These are phyloP conservation scores for Heritiera littoralis DNA, from an alignment of 345 rosid species.

Conservation along the genomic window DNA sequence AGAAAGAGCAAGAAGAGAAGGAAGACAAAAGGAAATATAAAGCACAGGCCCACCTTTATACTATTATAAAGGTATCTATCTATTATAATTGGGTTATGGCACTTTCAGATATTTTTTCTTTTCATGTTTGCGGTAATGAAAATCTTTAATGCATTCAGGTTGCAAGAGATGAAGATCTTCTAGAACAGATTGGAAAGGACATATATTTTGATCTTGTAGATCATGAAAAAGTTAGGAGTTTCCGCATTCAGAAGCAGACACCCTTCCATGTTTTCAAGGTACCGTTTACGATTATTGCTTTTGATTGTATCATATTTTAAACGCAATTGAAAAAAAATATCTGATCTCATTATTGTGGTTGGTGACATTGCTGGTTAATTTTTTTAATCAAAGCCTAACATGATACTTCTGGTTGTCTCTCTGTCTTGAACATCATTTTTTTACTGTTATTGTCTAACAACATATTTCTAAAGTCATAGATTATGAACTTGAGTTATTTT, in stretches of 20 bases:
- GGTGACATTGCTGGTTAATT: background rate
- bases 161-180: slow-evolving; percentile 80
- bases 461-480: background rate
- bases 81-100: background rate
- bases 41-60: slow-evolving; percentile 93
- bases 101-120: background rate
- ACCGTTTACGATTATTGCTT: slow-evolving; percentile 1
- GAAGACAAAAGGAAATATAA: slow-evolving; percentile 83
- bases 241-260: slow-evolving; percentile 85
- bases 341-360: background rate
- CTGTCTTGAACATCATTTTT: background rate
- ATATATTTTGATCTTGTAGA: slow-evolving; percentile 96
- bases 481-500: background rate
- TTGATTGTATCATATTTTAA: background rate
- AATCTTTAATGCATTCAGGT: slow-evolving; percentile 40
- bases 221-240: slow-evolving; percentile 92
- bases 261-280: slow-evolving; percentile 84
- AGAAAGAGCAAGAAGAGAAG: slow-evolving; percentile 95
- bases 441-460: background rate
- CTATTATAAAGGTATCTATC: slow-evolving; percentile 76
- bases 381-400: background rate
- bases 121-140: background rate
- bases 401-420: background rate
- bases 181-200: slow-evolving; percentile 87
- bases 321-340: background rate